These are phyloP conservation scores for Aureobasidium namibiae DNA, from an alignment of 2,329 filamentous ascomycete genomes.

Conservation along the genomic window DNA sequence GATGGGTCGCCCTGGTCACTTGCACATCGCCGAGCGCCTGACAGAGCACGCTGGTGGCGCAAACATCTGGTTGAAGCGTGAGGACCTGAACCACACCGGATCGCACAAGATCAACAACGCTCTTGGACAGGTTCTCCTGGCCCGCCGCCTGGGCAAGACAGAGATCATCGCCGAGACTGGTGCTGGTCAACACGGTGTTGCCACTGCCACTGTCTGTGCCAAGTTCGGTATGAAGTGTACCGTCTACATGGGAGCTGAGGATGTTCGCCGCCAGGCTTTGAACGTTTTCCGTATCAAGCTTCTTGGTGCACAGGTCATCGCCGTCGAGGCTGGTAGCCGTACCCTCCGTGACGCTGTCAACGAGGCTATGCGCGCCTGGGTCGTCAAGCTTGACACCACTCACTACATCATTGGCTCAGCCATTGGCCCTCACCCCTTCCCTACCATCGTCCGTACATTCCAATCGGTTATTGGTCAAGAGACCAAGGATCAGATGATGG, in stretches of 20 bases:
- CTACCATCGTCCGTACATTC: constrained; percentile 94
- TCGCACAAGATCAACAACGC: constrained; percentile 99
- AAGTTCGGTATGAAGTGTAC: constrained; percentile 98
- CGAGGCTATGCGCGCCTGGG: constrained; percentile 90
- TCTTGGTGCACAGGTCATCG: constrained; percentile 83
- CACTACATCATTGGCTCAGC: constrained; percentile 98
- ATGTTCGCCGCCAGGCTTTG: constrained; percentile 88
- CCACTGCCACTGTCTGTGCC: constrained; percentile 92
- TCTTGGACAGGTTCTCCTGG: constrained; percentile 82
- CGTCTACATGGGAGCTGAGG: constrained; percentile 97
- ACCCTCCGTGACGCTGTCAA: constrained; percentile 65
- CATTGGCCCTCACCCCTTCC: constrained; percentile 96
- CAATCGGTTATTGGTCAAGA: constrained; percentile 93
- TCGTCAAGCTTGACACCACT: constrained; percentile 82
- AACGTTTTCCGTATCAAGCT: constrained; percentile 99
- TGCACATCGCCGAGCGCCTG: constrained; percentile 81
- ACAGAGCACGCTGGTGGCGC: constrained; percentile 86
- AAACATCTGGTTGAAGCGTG: constrained; percentile 95
- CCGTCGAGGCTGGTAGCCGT: constrained; percentile 82
- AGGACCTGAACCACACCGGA: constrained; percentile 95
- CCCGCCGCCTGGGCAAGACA: constrained; percentile 80
- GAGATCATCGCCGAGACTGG: constrained; percentile 98
- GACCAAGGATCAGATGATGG: constrained; percentile 84
- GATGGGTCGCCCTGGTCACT: constrained; percentile 88
- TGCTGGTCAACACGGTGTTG: constrained; percentile 94